phyloP scores from a whole-genome alignment of 2,329 filamentous ascomycete genomes.

The Aspergillus carbonarius region DNA sequence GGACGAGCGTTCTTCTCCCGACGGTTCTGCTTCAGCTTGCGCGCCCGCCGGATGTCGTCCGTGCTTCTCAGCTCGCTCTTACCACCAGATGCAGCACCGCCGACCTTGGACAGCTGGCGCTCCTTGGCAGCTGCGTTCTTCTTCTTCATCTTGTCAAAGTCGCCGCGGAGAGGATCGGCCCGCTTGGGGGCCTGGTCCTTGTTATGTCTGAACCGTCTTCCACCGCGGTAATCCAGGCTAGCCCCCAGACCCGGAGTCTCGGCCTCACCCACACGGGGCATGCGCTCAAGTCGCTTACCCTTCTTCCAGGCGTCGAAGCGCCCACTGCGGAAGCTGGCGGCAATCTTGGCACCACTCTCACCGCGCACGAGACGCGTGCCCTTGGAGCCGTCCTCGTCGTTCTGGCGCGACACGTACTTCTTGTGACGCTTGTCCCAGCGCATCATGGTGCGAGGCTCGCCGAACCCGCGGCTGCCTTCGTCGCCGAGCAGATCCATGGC shows the following conservation, averaged over 20 bases:
- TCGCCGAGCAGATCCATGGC: constrained; percentile 94
- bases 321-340: constrained; percentile 87
- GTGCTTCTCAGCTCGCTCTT: constrained; percentile 79
- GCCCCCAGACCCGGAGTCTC: constrained; percentile 54
- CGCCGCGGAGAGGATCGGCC: constrained; percentile 87
- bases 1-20: constrained; percentile 88
- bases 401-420: constrained; percentile 88
- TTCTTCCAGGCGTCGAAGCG: constrained; percentile 92
- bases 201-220: constrained; percentile 77
- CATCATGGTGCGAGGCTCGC: constrained; percentile 72
- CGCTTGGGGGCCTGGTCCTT: constrained; percentile 85
- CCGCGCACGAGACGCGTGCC: constrained; percentile 75
- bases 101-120: constrained; percentile 44
- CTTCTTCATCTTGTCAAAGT: constrained; percentile 89
- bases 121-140: constrained; percentile 83
- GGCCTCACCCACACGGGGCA: constrained; percentile 79
- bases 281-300: constrained; percentile 72
- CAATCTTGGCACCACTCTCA: constrained; percentile 94
- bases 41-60: constrained; percentile 80
- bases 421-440: constrained; percentile 96
- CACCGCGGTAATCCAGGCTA: constrained; percentile 39
- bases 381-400: constrained; percentile 90
- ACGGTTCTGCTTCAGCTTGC: constrained; percentile 72
- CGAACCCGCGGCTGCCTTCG: constrained; percentile 75
- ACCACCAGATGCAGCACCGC: constrained; percentile 55